Evolutionary conservation across 1,284 basidiomycete genomes (phyloP), one percentile per base, ranked within the genome.

Genomic region (Apiotrichum akiyoshidainum): DNA sequence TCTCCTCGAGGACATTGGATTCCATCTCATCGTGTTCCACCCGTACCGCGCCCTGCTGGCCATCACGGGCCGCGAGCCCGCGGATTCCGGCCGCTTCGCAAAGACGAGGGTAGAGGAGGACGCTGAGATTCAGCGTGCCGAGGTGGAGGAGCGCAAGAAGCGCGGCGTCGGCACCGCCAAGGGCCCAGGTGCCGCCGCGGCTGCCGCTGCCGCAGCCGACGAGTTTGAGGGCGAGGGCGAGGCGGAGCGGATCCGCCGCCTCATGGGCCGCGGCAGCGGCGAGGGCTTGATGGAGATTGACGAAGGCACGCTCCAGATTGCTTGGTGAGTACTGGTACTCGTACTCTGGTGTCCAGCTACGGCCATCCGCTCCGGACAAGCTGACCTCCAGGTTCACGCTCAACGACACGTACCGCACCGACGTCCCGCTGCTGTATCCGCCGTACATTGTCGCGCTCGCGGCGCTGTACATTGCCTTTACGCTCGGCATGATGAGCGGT

Each of bases 401-500:
- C 70, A 99, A 98, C 79, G 96, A 99, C 76, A 92, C 89, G 0
- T 98, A 93, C 73, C 87, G 92, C 52, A 92, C 90, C 1, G 89
- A 94, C 55, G 80, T 98, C 13, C 91, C 90, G 66, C 85, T 98
- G 12, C 79, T 96, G 39, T 89, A 98, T 70, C 92, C 95, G 0
- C 95, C 95, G 0, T 92, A 97, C 74, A 82, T 98, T 58, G 88
- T 98, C 61, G 93, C 95, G 17, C 84, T 98, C 60, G 87, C 93
- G 0, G 87, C 92, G 0, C 83, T 98, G 57, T 97, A 92, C 77
- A 84, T 97, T 60, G 87, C 87, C 0, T 86, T 92, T 68, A 72
- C 70, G 50, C 57, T 78, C 5, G 71, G 70, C 7, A 65, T 68
- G 33, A 68, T 74, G 65, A 70, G 68, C 46, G 74, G 59, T 40